These are phyloP conservation scores for Rosa lucieae DNA, from an alignment of 306 rosid genomes.

Conservation along the genomic window DNA sequence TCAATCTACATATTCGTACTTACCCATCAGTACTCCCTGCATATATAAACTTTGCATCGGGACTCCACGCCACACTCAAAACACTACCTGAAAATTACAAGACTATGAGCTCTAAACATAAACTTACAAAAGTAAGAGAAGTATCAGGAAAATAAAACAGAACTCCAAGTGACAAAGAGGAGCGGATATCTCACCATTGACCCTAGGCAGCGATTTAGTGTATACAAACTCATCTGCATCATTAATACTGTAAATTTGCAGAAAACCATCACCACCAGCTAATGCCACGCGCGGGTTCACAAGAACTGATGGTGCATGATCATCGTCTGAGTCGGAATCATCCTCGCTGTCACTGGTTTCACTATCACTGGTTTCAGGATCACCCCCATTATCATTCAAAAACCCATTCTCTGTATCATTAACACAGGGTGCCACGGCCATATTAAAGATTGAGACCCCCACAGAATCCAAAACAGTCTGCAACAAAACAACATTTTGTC, in stretches of 20 bases:
- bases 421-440: constrained; percentile 56
- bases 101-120: constrained; percentile 9
- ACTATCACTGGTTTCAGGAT: constrained; percentile 23
- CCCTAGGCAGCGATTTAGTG: constrained; percentile 71
- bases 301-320: constrained; percentile 25
- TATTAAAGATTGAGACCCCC: constrained; percentile 86
- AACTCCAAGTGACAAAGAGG: constrained; percentile 6
- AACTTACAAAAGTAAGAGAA: neutral
- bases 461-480: constrained; percentile 67
- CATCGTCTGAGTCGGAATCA: constrained; percentile 42
- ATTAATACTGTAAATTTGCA: constrained; percentile 60
- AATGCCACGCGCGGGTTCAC: constrained; percentile 58
- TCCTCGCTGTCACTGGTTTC: constrained; percentile 66
- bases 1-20: constrained; percentile 27
- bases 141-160: neutral
- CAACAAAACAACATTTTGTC: constrained; percentile 5
- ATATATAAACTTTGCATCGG: constrained; percentile 66
- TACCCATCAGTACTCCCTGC: constrained; percentile 97
- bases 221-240: constrained; percentile 59
- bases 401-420: constrained; percentile 49
- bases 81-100: constrained; percentile 59
- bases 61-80: constrained; percentile 87
- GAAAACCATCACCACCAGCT: constrained; percentile 76
- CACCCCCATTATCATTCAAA: constrained; percentile 12
- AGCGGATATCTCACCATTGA: constrained; percentile 67